Evolutionary conservation across 306 rosid genomes (phyloP).

Genomic region (Trifolium fragiferum): DNA sequence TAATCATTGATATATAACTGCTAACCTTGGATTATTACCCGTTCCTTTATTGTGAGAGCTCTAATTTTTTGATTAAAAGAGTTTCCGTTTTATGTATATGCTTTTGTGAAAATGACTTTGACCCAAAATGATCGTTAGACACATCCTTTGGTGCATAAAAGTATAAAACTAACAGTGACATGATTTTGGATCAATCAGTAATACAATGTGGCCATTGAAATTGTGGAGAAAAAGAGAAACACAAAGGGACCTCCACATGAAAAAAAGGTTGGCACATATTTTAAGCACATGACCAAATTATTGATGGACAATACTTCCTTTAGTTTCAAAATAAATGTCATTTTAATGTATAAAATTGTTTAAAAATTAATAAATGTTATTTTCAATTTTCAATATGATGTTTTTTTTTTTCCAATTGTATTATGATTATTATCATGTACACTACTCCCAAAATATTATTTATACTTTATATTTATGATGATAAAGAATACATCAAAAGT

Average conservation of each 20-base stretch:
- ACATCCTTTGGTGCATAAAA: constrained; percentile 9
- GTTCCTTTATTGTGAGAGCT: neutral
- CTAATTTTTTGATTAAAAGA: constrained; percentile 9
- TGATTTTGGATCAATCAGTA: constrained; percentile 31
- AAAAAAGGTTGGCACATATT: constrained; percentile 39
- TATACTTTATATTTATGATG: no score
- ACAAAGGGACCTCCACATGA: constrained; percentile 43
- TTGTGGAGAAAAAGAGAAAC: constrained; percentile 35
- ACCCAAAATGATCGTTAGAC: constrained; percentile 1
- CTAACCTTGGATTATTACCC: neutral
- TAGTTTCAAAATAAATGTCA: no score
- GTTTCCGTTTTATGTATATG: constrained; percentile 1
- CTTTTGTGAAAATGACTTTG: neutral
- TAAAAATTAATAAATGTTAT: no score
- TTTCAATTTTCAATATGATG: no score
- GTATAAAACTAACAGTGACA: constrained; percentile 29
- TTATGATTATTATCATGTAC: no score
- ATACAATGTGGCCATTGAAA: constrained; percentile 32
- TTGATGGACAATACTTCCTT: neutral
- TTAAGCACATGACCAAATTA: constrained; percentile 32
- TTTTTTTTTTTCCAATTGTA: no score
- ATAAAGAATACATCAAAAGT: no score
- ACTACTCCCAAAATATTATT: no score
- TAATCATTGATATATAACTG: neutral
- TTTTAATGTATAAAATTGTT: no score